Evolutionary conservation across 2,329 filamentous ascomycete species (phyloP), one percentile per base, ranked within the genome.

Genomic region (Venturia effusa): DNA sequence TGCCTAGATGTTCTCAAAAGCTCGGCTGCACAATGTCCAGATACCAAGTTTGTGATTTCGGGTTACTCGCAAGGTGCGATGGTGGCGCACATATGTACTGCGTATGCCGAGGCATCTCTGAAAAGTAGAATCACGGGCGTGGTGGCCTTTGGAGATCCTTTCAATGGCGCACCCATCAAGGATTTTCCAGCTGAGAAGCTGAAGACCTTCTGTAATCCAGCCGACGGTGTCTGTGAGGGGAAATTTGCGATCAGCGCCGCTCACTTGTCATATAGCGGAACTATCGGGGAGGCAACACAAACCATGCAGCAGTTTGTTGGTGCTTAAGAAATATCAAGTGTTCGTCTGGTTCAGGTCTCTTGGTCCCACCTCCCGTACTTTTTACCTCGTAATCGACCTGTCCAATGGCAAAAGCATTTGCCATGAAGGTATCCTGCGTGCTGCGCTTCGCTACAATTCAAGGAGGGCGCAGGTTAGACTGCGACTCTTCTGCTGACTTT

Each of bases 41-140:
- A 15, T 2, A 40, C 45, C 11, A 61, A 63, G 37, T 61, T 63
- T 10, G 30, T 63, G 1, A 4, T 63, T 10, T 6, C 24, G 2
- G 62, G 62, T 5, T 63, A 63, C 37, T 63, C 51, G 3, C 62
- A 63, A 19, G 62, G 62, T 3, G 62, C 62, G n/a, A 63, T 63
- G 62, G 62, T 63, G 1, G 62, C 24, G 11, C 45, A 51, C 15
- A 59, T 59, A 11, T 57, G 48, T 17, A 51, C 54, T 22, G 62
- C 62, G 19, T 63, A 24, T 62, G 62, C 62, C 17, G 24, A 15
- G 5, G n/a, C 15, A 6, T 13, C 27, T 19, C 51, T 51, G 7
- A 57, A 51, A 24, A 61, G 30, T 17, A 51, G 62, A 27, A 24
- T 63, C 15, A 1, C 19, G 1, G 62, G 17, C 5, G 15, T 63